A percentile compares a stretch with the other conserved stretches of the same genome.
phyloP scores from a whole-genome alignment of 2,329 filamentous ascomycete genomes.

The Zymoseptoria brevis region DNA sequence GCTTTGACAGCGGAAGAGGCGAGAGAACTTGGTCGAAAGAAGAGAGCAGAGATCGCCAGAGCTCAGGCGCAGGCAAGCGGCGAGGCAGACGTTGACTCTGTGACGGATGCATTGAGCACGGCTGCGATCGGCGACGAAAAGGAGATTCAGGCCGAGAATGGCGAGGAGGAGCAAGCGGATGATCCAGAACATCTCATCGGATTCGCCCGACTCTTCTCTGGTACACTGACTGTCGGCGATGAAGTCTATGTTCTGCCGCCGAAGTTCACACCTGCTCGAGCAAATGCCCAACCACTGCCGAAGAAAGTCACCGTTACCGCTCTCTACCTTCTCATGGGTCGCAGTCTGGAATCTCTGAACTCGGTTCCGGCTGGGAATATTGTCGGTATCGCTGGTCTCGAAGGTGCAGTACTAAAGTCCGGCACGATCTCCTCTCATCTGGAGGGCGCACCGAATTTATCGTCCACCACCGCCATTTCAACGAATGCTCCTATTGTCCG shows the following conservation, averaged over 20 bases:
- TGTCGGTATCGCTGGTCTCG: slow-evolving; percentile 87
- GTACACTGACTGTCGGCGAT: slow-evolving; percentile 81
- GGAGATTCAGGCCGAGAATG: slow-evolving; percentile 45
- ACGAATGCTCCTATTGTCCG: slow-evolving; percentile 76
- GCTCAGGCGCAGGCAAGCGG: slow-evolving; percentile 56
- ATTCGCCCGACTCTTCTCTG: slow-evolving; percentile 89
- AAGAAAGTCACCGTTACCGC: slow-evolving; percentile 77
- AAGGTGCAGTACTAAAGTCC: slow-evolving; percentile 89
- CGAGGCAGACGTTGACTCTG: slow-evolving; percentile 44
- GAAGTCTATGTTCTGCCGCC: slow-evolving; percentile 84
- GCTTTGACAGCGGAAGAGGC: slow-evolving; percentile 82
- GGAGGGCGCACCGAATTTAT: slow-evolving; percentile 81
- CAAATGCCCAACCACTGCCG: slow-evolving; percentile 63
- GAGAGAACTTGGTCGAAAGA: slow-evolving; percentile 74
- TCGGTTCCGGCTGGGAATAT: slow-evolving; percentile 89
- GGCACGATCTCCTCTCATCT: slow-evolving; percentile 85
- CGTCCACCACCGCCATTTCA: slow-evolving; percentile 70
- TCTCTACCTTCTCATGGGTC: slow-evolving; percentile 92
- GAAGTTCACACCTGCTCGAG: slow-evolving; percentile 79
- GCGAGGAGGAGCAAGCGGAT: slow-evolving; percentile 41
- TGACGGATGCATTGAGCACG: slow-evolving; percentile 54
- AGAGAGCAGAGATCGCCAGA: slow-evolving; percentile 78
- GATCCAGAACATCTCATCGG: slow-evolving; percentile 87
- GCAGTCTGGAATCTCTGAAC: slow-evolving; percentile 71
- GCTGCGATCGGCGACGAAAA: slow-evolving; percentile 50